A percentile compares a stretch with the other conserved stretches of the same genome.
Conservation (phyloP, 768 basidiomycete genomes). For the Boletales sp. region DNA sequence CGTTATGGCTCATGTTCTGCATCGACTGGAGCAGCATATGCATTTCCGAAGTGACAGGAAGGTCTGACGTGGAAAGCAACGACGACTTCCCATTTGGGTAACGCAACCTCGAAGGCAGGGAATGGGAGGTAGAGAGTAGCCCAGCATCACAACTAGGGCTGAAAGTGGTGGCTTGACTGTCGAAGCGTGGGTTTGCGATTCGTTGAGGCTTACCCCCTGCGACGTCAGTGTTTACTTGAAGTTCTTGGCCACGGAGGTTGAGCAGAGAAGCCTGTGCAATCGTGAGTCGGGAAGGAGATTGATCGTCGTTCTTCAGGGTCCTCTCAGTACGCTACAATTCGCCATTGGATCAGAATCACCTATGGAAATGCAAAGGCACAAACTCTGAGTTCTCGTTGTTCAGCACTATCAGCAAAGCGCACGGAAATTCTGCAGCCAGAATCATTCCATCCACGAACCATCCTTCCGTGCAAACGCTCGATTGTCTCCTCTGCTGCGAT, state of each 20-base stretch:
- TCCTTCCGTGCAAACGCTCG: constrained; percentile 72
- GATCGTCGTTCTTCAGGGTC: constrained; percentile 54
- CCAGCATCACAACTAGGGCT: background rate
- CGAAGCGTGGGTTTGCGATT: constrained; percentile 1
- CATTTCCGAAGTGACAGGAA: constrained; percentile 37
- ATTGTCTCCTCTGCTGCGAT: constrained; percentile 72
- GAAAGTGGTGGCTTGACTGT: constrained; percentile 1
- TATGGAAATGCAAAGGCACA: constrained; percentile 22
- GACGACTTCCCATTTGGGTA: constrained; percentile 17
- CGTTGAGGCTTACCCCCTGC: constrained; percentile 10
- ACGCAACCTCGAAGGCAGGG: constrained; percentile 21
- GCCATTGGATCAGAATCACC: constrained; percentile 1
- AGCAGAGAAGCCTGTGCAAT: constrained; percentile 78
- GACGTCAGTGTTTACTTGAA: constrained; percentile 18
- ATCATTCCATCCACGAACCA: constrained; percentile 79
- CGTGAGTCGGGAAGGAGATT: constrained; percentile 60
- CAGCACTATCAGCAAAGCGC: constrained; percentile 73
- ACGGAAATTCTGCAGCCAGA: constrained; percentile 74
- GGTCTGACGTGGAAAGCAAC: constrained; percentile 9
- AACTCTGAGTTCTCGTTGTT: constrained; percentile 75
- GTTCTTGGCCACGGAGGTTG: constrained; percentile 68
- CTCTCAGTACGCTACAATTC: constrained; percentile 57
- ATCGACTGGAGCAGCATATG: constrained; percentile 37
- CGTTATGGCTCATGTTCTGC: constrained; percentile 19
- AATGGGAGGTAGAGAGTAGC: constrained; percentile 13